Conservation (phyloP, 164 flowering plant species). For the Piper longum region DNA sequence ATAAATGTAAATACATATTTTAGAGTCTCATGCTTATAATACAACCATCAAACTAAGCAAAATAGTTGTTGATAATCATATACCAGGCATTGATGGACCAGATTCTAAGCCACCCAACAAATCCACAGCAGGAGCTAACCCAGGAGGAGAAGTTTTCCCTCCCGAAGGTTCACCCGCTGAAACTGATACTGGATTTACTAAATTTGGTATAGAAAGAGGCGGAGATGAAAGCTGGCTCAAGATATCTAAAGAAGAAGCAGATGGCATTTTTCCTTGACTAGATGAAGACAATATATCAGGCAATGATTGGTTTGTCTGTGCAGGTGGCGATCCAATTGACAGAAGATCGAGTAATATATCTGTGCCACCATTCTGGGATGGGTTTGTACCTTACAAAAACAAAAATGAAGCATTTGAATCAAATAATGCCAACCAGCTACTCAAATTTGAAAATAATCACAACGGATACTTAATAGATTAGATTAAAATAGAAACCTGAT, state of each 20-base stretch:
- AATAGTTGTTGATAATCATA: not conserved
- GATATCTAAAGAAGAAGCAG: conserved; percentile 31
- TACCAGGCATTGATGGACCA: conserved; percentile 31
- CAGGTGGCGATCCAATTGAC: conserved; percentile 65
- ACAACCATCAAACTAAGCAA: not conserved
- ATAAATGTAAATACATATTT: conserved; percentile 2
- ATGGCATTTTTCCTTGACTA: conserved; percentile 22
- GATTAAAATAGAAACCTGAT: conserved; percentile 31
- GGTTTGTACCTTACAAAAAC: conserved; percentile 32
- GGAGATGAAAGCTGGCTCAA: conserved; percentile 33
- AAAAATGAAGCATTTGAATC: not conserved
- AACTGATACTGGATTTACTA: conserved; percentile 4
- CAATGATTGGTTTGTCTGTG: conserved; percentile 29
- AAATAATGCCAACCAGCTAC: conserved; percentile 6
- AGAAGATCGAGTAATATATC: conserved; percentile 77
- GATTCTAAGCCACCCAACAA: conserved; percentile 66
- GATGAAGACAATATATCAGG: conserved; percentile 30
- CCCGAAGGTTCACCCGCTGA: conserved; percentile 1
- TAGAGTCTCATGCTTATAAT: conserved; percentile 3
- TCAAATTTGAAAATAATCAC: not conserved
- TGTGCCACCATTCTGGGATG: conserved; percentile 48
- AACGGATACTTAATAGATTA: not conserved
- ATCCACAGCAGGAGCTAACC: conserved; percentile 55
- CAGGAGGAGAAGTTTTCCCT: conserved; percentile 19
- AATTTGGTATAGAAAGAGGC: conserved; percentile 19